Evolutionary conservation across 2,329 filamentous ascomycete genomes (phyloP).

Genomic region (Podosphaera leucotricha): DNA sequence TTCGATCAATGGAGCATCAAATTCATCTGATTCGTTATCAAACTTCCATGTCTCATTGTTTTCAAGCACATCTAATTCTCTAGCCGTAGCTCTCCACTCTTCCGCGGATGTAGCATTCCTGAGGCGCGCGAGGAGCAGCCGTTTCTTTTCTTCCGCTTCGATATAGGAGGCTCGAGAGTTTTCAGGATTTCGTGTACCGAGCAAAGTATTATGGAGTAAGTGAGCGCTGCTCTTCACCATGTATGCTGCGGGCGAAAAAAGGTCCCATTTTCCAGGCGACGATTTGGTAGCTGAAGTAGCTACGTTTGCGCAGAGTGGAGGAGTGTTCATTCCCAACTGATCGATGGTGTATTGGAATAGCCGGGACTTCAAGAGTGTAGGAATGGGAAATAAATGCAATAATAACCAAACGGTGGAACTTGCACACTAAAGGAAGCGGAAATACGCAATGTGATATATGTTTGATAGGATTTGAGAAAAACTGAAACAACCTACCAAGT

Average conservation of each 20-base stretch:
- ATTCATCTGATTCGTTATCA: constrained; percentile 26
- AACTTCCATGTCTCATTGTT: constrained; percentile 64
- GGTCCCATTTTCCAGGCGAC: constrained; percentile 4
- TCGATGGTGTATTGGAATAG: neutral
- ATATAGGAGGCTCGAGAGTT: constrained; percentile 25
- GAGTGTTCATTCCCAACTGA: neutral
- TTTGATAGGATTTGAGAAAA: too few relatives aligned
- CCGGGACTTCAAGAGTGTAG: too few relatives aligned
- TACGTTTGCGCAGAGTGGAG: neutral
- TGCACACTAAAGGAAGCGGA: too few relatives aligned
- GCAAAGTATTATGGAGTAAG: constrained; percentile 11
- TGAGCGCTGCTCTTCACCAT: constrained; percentile 9
- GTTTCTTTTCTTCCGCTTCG: constrained; percentile 31
- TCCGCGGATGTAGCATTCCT: constrained; percentile 40
- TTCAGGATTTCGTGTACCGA: constrained; percentile 11
- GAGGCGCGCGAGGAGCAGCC: constrained; percentile 39
- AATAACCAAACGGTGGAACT: too few relatives aligned
- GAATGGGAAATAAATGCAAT: too few relatives aligned
- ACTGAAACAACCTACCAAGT: neutral
- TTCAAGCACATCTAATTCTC: constrained; percentile 56
- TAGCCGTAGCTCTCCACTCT: constrained; percentile 55
- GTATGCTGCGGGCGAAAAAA: constrained; percentile 10
- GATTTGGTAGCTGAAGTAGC: neutral
- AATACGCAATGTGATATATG: too few relatives aligned
- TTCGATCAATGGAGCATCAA: constrained; percentile 44